Conservation (phyloP, 768 basidiomycete genomes). For the Amanita molliuscula region DNA sequence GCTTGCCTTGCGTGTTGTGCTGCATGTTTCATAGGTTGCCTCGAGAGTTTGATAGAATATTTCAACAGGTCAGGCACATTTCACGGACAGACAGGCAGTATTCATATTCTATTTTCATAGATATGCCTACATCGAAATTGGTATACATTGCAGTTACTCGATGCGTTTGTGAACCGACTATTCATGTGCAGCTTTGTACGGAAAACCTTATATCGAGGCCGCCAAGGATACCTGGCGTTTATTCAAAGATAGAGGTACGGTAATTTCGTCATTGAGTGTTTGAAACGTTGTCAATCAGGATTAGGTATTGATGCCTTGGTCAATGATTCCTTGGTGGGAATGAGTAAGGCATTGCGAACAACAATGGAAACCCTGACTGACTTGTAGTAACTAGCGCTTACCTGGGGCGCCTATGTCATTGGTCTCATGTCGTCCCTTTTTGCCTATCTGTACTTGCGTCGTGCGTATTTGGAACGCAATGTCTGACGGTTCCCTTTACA, state of each 20-base stretch:
- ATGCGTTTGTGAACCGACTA: not conserved
- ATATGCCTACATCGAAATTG: constrained; percentile 80
- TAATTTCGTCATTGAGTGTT: not conserved
- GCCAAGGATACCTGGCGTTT: constrained; percentile 80
- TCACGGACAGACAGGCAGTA: not conserved
- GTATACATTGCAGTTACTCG: constrained; percentile 20
- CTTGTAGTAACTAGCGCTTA: constrained; percentile 37
- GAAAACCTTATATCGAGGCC: constrained; percentile 71
- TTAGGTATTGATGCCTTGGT: constrained; percentile 65
- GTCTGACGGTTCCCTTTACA: not conserved
- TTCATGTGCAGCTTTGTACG: constrained; percentile 53
- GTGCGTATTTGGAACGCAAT: constrained; percentile 28
- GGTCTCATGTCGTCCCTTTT: constrained; percentile 70
- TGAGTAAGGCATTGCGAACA: constrained; percentile 37
- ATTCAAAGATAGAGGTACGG: constrained; percentile 57
- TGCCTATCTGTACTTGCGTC: constrained; percentile 64
- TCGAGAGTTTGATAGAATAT: constrained; percentile 61
- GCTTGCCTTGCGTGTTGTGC: constrained; percentile 73
- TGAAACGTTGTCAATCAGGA: not conserved
- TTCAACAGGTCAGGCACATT: constrained; percentile 52
- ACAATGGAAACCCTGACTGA: not conserved
- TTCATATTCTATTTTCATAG: constrained; percentile 17
- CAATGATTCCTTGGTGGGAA: constrained; percentile 75
- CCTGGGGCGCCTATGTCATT: constrained; percentile 72
- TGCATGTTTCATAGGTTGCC: constrained; percentile 63